Evolutionary conservation across 2,329 filamentous ascomycete species (phyloP).

Genomic region (Fusarium pseudograminearum): DNA sequence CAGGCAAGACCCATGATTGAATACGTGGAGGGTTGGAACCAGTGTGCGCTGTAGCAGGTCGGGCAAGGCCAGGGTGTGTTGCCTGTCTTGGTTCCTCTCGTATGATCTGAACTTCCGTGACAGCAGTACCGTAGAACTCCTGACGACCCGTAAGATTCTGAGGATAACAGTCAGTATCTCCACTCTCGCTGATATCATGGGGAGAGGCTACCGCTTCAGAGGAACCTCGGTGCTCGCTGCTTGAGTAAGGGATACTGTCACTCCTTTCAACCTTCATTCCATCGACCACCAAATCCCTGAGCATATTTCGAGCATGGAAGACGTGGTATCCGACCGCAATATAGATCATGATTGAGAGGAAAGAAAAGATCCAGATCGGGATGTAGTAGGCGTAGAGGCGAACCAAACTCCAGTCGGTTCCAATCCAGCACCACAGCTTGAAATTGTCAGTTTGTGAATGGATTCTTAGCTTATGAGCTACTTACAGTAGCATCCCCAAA

Average conservation of each 20-base stretch:
- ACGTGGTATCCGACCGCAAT: constrained; percentile 69
- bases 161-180: constrained; percentile 28
- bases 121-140: constrained; percentile 60
- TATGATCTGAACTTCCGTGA: constrained; percentile 63
- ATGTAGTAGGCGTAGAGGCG: constrained; percentile 72
- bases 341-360: constrained; percentile 67
- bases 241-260: constrained; percentile 38
- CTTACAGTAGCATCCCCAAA: constrained; percentile 69
- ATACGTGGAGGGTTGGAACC: constrained; percentile 33
- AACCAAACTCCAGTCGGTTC: constrained; percentile 63
- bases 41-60: constrained; percentile 33
- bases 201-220: constrained; percentile 51
- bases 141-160: constrained; percentile 47
- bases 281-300: constrained; percentile 59
- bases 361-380: constrained; percentile 70
- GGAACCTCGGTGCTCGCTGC: constrained; percentile 49
- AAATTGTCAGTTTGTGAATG: constrained; percentile 19
- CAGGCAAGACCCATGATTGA: constrained; percentile 45
- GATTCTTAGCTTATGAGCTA: constrained; percentile 1
- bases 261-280: constrained; percentile 40
- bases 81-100: constrained; percentile 42
- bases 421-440: constrained; percentile 73
- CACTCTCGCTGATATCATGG: background rate
- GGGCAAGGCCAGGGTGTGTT: constrained; percentile 2
- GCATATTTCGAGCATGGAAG: constrained; percentile 68